These are phyloP conservation scores for Lachnellula occidentalis DNA, from an alignment of 2,329 filamentous ascomycete genomes.

Conservation along the genomic window DNA sequence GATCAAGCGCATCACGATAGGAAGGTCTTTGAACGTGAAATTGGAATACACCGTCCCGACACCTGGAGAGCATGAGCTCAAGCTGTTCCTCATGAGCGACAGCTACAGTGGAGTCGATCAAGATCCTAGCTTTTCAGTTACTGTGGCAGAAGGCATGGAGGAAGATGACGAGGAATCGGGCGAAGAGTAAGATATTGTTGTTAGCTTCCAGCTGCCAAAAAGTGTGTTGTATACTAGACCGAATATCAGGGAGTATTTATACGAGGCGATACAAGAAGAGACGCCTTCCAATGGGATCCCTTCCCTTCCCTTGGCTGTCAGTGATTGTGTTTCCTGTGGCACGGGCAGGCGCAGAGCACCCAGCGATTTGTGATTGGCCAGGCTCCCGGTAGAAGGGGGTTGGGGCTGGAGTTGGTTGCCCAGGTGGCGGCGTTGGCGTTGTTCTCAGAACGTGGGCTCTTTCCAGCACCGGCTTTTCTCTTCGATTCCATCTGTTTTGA, in stretches of 20 bases:
- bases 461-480: not conserved
- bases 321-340: slow-evolving; percentile 27
- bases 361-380: slow-evolving; percentile 18
- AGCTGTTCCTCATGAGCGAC: slow-evolving; percentile 93
- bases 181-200: slow-evolving; percentile 21
- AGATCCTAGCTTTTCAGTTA: slow-evolving; percentile 81
- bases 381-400: slow-evolving; percentile 9
- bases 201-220: slow-evolving; percentile 14
- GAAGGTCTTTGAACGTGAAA: slow-evolving; percentile 67
- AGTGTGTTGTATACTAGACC: slow-evolving; percentile 30
- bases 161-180: slow-evolving; percentile 84
- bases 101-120: slow-evolving; percentile 97
- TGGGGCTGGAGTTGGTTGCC: not conserved
- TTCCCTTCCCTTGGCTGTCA: slow-evolving; percentile 20
- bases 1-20: slow-evolving; percentile 91
- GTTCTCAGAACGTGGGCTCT: slow-evolving; percentile 18
- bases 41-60: slow-evolving; percentile 85
- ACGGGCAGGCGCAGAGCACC: slow-evolving; percentile 18
- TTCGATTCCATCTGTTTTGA: not conserved
- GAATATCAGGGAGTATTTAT: slow-evolving; percentile 26
- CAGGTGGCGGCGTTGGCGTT: slow-evolving; percentile 14
- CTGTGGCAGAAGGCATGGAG: slow-evolving; percentile 88
- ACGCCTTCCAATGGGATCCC: slow-evolving; percentile 17
- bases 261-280: slow-evolving; percentile 13
- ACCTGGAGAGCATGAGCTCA: slow-evolving; percentile 79